Percentiles rank a stretch among this genome's conserved stretches.
Conservation (phyloP, 2,329 filamentous ascomycete species). For the Polychaeton citri region DNA sequence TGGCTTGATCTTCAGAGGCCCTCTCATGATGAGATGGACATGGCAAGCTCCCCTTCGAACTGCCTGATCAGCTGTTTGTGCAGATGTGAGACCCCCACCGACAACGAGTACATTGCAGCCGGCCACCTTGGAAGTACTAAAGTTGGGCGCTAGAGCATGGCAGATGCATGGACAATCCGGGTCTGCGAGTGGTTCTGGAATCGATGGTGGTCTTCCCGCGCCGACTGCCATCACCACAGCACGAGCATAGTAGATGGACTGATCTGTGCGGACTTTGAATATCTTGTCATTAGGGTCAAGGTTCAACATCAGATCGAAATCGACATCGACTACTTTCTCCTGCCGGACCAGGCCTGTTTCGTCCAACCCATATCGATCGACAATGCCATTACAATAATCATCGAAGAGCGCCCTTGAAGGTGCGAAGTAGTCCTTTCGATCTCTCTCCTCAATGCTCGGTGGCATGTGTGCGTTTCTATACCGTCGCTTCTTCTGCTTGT, state of each 20-base stretch:
- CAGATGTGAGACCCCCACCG: constrained; percentile 63
- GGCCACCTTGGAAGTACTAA: constrained; percentile 7
- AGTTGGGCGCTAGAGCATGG: constrained; percentile 46
- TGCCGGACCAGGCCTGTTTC: constrained; percentile 43
- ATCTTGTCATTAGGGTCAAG: constrained; percentile 27
- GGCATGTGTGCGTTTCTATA: constrained; percentile 3
- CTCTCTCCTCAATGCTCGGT: constrained; percentile 27
- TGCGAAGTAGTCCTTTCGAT: constrained; percentile 34
- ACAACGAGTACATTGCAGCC: constrained; percentile 49
- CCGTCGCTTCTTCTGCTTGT: constrained; percentile 53
- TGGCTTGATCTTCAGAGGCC: constrained; percentile 50
- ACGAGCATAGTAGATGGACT: constrained; percentile 40
- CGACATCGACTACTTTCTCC: constrained; percentile 47
- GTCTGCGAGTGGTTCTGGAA: constrained; percentile 26
- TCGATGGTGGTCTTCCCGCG: constrained; percentile 46
- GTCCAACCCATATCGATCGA: constrained; percentile 32
- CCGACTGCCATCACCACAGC: constrained; percentile 59
- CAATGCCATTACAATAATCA: constrained; percentile 27
- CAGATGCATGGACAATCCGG: constrained; percentile 18
- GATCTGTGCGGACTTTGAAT: constrained; percentile 51
- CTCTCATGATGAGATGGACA: constrained; percentile 58
- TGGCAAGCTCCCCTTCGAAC: constrained; percentile 51
- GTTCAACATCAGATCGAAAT: constrained; percentile 37
- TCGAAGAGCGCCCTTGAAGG: constrained; percentile 28
- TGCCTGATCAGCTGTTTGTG: constrained; percentile 57